These are phyloP conservation scores for Nakazawaea laoshanensis DNA, from an alignment of 805 yeast genomes.

Conservation along the genomic window DNA sequence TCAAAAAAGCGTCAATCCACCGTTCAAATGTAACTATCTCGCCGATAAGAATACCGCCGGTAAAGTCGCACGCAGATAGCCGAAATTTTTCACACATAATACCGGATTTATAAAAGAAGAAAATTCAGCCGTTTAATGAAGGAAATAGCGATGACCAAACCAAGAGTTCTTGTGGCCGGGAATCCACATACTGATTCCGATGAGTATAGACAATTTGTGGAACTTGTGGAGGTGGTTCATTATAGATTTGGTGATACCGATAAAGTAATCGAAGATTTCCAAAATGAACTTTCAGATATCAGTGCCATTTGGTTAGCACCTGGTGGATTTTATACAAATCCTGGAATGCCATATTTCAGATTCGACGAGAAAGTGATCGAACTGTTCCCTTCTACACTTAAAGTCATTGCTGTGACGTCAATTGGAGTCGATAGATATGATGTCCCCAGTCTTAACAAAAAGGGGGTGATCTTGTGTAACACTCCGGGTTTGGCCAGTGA, in stretches of 20 bases:
- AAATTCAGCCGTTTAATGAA: neutral
- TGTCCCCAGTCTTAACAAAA: conserved; percentile 29
- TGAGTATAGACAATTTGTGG: conserved; percentile 24
- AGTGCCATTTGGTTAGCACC: conserved; percentile 49
- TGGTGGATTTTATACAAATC: conserved; percentile 33
- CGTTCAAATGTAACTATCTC: neutral
- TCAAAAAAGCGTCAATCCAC: no score
- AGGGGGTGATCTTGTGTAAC: conserved; percentile 50
- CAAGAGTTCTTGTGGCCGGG: conserved; percentile 34
- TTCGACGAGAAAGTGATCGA: conserved; percentile 4
- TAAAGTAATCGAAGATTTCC: conserved; percentile 31
- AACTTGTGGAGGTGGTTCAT: conserved; percentile 26
- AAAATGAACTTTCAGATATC: conserved; percentile 29
- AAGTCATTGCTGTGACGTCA: conserved; percentile 45
- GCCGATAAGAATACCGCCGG: neutral
- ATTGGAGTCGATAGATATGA: conserved; percentile 55
- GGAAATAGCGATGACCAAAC: conserved; percentile 17
- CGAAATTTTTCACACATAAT: no score
- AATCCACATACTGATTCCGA: conserved; percentile 26
- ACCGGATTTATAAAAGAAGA: no score
- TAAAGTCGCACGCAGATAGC: neutral
- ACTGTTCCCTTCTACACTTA: conserved; percentile 36
- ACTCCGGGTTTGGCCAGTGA: conserved; percentile 51
- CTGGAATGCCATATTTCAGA: conserved; percentile 21
- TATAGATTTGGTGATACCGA: conserved; percentile 29